Conservation (phyloP, 2,329 filamentous ascomycete genomes). For the Stromatinia cepivora region DNA sequence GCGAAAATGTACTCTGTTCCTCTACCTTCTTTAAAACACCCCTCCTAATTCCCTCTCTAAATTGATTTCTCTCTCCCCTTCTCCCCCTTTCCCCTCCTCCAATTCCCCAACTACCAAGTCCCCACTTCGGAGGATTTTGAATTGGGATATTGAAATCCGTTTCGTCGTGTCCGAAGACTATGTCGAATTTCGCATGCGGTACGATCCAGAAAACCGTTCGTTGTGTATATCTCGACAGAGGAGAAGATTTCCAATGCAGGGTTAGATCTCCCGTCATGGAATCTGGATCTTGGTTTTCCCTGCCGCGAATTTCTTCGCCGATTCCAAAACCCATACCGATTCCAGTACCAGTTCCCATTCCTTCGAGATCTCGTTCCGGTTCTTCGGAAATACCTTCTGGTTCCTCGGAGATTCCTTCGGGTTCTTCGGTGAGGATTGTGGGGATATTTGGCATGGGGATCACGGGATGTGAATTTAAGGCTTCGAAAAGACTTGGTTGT, state of each 20-base stretch:
- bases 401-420: constrained; percentile 1
- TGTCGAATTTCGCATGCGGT: constrained; percentile 16
- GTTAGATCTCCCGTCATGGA: constrained; percentile 13
- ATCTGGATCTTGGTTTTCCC: constrained; percentile 1
- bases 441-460: constrained; percentile 1
- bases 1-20: constrained; percentile 4
- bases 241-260: constrained; percentile 13
- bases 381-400: not conserved
- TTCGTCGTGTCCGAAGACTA: constrained; percentile 21
- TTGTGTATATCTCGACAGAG: constrained; percentile 15
- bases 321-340: constrained; percentile 18
- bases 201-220: constrained; percentile 22
- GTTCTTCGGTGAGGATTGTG: not conserved
- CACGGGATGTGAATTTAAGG: constrained; percentile 15
- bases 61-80: constrained; percentile 10
- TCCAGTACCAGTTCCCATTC: constrained; percentile 13
- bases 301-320: constrained; percentile 11
- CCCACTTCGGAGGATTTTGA: not conserved
- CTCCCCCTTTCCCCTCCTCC: not conserved
- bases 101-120: constrained; percentile 1
- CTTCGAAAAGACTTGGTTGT: constrained; percentile 11
- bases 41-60: constrained; percentile 4
- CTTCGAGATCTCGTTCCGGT: constrained; percentile 9
- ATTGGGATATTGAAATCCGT: constrained; percentile 20
- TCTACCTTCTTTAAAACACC: not conserved